phyloP scores from a whole-genome alignment of 495 filamentous ascomycete species.

The Cairneyella variabilis region DNA sequence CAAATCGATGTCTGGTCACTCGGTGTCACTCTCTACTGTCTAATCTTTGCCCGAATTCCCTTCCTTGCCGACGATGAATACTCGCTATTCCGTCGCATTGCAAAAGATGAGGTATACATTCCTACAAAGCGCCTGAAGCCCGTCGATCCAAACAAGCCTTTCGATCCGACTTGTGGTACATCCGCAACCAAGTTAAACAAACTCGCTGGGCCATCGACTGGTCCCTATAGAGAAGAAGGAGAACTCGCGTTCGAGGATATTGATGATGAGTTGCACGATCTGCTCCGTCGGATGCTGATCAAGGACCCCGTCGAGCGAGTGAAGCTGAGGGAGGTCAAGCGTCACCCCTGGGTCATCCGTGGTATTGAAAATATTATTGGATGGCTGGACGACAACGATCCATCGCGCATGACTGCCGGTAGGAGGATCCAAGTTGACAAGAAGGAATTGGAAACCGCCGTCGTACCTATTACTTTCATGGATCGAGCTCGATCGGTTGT shows the following conservation, averaged over 20 bases:
- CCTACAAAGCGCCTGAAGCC: conserved; percentile 75
- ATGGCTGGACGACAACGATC: conserved; percentile 95
- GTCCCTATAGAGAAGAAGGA: conserved; percentile 53
- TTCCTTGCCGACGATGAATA: conserved; percentile 91
- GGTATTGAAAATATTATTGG: conserved; percentile 68
- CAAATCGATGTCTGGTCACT: conserved; percentile 96
- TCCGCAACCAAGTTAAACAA: conserved; percentile 46
- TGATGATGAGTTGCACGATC: conserved; percentile 73
- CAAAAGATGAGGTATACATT: conserved; percentile 85
- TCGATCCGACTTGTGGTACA: conserved; percentile 55
- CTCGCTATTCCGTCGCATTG: conserved; percentile 84
- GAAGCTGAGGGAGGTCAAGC: conserved; percentile 86
- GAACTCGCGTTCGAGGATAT: conserved; percentile 83
- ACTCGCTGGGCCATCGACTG: conserved; percentile 37
- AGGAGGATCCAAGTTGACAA: conserved; percentile 91
- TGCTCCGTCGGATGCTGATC: conserved; percentile 75
- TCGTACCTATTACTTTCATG: conserved; percentile 82
- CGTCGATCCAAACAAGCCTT: conserved; percentile 72
- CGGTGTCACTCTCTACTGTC: conserved; percentile 91
- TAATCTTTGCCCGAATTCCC: conserved; percentile 88
- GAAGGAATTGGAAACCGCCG: conserved; percentile 83
- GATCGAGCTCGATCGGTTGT: conserved; percentile 67
- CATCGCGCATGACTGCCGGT: conserved; percentile 71
- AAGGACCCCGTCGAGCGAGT: conserved; percentile 90
- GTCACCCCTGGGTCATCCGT: conserved; percentile 89